A percentile compares a stretch with the other conserved stretches of the same genome.
phyloP scores from a whole-genome alignment of 1,139 yeast species.

The Scheffersomyces insectosa region DNA sequence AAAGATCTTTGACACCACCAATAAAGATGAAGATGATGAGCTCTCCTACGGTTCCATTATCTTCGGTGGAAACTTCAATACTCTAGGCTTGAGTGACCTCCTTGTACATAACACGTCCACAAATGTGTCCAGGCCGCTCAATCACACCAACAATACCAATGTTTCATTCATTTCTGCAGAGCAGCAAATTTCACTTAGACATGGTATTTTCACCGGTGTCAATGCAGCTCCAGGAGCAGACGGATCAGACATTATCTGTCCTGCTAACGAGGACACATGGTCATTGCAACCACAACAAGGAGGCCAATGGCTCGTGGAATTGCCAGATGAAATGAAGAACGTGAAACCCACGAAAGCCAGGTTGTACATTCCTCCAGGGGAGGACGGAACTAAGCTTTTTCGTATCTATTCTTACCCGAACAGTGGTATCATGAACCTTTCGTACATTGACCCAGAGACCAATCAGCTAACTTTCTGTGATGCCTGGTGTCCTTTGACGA shows the following conservation, averaged over 20 bases:
- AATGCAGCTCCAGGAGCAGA: constrained; percentile 42
- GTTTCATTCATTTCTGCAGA: constrained; percentile 53
- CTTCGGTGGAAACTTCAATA: constrained; percentile 77
- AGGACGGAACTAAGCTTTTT: constrained; percentile 61
- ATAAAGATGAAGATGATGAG: constrained; percentile 11
- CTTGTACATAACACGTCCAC: constrained; percentile 32
- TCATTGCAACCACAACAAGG: constrained; percentile 47
- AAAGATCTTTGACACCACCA: constrained; percentile 39
- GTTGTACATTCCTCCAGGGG: constrained; percentile 58
- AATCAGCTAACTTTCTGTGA: constrained; percentile 66
- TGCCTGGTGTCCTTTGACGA: constrained; percentile 77
- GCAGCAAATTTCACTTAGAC: constrained; percentile 64
- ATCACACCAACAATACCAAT: constrained; percentile 23
- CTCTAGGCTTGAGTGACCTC: constrained; percentile 57
- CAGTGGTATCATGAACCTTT: constrained; percentile 87
- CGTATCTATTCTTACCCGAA: constrained; percentile 78
- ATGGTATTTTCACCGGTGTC: constrained; percentile 60
- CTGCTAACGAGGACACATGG: constrained; percentile 38
- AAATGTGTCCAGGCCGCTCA: constrained; percentile 25
- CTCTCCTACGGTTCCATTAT: constrained; percentile 47
- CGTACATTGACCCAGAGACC: constrained; percentile 75
- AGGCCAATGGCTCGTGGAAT: constrained; percentile 68
- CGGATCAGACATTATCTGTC: constrained; percentile 58
- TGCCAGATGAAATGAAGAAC: constrained; percentile 54
- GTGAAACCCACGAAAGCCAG: constrained; percentile 74